These are phyloP conservation scores for Grifola frondosa DNA, from an alignment of 1,284 basidiomycete genomes.

Conservation along the genomic window DNA sequence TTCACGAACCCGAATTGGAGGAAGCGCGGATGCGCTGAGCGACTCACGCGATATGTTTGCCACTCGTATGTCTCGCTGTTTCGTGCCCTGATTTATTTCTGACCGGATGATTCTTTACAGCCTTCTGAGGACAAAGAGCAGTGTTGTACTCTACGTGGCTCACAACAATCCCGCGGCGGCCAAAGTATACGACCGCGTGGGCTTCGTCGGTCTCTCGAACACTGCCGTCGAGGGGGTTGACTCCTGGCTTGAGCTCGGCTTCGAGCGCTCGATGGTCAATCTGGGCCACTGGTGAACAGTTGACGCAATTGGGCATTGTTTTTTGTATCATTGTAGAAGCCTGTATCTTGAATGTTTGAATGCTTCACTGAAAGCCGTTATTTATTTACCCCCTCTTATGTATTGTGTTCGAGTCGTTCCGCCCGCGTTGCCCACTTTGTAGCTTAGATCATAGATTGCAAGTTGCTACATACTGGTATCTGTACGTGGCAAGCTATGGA, in stretches of 20 bases:
- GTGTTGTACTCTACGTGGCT: conserved; percentile 54
- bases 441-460: too few species aligned
- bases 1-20: conserved; percentile 54
- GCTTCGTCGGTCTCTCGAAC: conserved; percentile 51
- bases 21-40: conserved; percentile 52
- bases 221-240: conserved; percentile 42
- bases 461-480: too few species aligned
- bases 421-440: too few species aligned
- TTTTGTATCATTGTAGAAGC: too few species aligned
- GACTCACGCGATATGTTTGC: conserved; percentile 54
- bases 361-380: too few species aligned
- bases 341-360: too few species aligned
- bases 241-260: conserved; percentile 61
- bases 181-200: conserved; percentile 59
- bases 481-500: too few species aligned
- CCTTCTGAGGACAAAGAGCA: conserved; percentile 38
- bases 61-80: conserved; percentile 39
- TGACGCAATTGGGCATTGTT: too few species aligned
- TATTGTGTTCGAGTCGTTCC: too few species aligned
- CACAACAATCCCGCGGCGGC: conserved; percentile 52
- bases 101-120: conserved; percentile 14
- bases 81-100: neutral
- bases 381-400: too few species aligned
- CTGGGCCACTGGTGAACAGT: conserved; percentile 57
- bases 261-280: conserved; percentile 45